phyloP scores from a whole-genome alignment of 768 basidiomycete genomes.

The Boletus insuetus region DNA sequence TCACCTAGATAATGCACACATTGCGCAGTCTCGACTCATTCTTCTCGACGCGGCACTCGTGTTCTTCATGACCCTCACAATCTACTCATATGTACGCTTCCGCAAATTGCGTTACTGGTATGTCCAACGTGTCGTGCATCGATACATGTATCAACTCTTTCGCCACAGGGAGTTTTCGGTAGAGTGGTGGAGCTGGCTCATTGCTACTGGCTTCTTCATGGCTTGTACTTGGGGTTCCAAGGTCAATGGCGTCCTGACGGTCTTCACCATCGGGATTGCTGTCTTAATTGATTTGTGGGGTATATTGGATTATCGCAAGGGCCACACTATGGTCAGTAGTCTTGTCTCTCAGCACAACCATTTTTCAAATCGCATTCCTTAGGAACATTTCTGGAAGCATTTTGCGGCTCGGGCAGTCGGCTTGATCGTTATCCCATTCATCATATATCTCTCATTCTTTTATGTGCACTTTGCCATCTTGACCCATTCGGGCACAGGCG shows the following conservation, averaged over 20 bases:
- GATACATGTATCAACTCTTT: not conserved
- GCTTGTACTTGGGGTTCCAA: conserved; percentile 97
- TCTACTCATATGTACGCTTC: conserved; percentile 93
- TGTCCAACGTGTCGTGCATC: conserved; percentile 20
- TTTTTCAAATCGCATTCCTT: not conserved
- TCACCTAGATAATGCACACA: conserved; percentile 84
- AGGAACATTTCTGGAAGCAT: conserved; percentile 90
- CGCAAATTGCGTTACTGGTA: conserved; percentile 89
- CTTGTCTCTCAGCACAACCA: not conserved
- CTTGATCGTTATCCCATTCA: conserved; percentile 83
- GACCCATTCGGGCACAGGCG: conserved; percentile 86
- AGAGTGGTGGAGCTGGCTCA: conserved; percentile 95
- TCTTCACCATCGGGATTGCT: conserved; percentile 83
- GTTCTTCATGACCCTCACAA: conserved; percentile 93
- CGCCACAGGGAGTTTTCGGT: conserved; percentile 72
- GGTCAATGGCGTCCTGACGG: conserved; percentile 94
- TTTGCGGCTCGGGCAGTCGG: conserved; percentile 83
- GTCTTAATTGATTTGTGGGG: conserved; percentile 95
- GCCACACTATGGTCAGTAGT: conserved; percentile 66
- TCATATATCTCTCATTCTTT: conserved; percentile 94
- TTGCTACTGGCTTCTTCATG: conserved; percentile 88
- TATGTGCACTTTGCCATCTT: conserved; percentile 92
- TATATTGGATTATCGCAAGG: conserved; percentile 80
- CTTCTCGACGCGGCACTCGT: conserved; percentile 91
- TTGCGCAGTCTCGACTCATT: conserved; percentile 95